Evolutionary conservation across 2,329 filamentous ascomycete species (phyloP).

Genomic region (Pseudogymnoascus sp.): DNA sequence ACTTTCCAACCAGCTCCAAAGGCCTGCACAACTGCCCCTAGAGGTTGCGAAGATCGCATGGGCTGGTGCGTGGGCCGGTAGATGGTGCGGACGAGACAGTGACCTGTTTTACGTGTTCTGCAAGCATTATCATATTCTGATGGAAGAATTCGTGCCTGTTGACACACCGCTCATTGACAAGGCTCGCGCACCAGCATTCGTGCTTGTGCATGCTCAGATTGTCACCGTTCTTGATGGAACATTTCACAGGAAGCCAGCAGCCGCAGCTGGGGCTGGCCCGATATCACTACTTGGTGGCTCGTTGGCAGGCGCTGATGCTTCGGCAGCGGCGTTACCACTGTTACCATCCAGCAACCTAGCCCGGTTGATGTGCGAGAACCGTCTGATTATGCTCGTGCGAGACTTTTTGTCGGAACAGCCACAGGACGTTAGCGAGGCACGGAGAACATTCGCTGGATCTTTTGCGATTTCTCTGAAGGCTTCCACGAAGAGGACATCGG

Average conservation of each 20-base stretch:
- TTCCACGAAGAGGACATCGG: slow-evolving; percentile 52
- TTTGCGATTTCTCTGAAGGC: slow-evolving; percentile 56
- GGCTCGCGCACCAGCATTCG: slow-evolving; percentile 52
- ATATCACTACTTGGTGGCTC: slow-evolving; percentile 44
- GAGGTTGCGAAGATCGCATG: slow-evolving; percentile 55
- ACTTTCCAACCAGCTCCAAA: slow-evolving; percentile 46
- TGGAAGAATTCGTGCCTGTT: slow-evolving; percentile 47
- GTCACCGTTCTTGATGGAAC: slow-evolving; percentile 58
- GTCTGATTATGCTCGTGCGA: slow-evolving; percentile 60
- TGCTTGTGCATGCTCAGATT: slow-evolving; percentile 61
- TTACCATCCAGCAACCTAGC: slow-evolving; percentile 50
- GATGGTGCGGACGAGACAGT: slow-evolving; percentile 66
- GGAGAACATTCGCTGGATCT: slow-evolving; percentile 53
- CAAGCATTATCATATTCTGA: slow-evolving; percentile 61
- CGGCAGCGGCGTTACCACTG: slow-evolving; percentile 46
- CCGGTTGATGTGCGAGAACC: slow-evolving; percentile 62
- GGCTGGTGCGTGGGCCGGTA: slow-evolving; percentile 60
- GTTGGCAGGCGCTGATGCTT: slow-evolving; percentile 49
- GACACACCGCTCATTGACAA: slow-evolving; percentile 46
- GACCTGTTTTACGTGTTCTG: slow-evolving; percentile 67
- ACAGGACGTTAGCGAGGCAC: slow-evolving; percentile 42
- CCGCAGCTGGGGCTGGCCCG: slow-evolving; percentile 39
- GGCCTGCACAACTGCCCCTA: slow-evolving; percentile 46
- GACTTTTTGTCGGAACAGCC: slow-evolving; percentile 58
- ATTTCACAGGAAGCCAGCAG: slow-evolving; percentile 49